These are phyloP conservation scores for Rhizomucor pusillus DNA, from an alignment of 371 early-diverging fungal species.

Conservation along the genomic window DNA sequence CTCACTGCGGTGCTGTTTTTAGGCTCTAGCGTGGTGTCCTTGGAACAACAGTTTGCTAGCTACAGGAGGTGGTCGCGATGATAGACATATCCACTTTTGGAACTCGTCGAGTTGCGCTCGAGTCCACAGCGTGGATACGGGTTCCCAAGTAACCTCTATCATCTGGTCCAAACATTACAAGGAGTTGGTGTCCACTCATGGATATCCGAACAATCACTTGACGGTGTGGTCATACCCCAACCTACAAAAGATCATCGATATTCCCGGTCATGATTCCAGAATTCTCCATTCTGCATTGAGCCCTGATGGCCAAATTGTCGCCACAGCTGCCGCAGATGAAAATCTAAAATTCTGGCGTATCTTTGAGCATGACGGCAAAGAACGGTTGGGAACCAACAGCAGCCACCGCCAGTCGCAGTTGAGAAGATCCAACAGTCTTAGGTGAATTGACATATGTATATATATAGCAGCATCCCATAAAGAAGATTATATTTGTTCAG, in stretches of 20 bases:
- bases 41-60: conserved; percentile 91
- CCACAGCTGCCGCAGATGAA: conserved; percentile 94
- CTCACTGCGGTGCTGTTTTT: too few species aligned
- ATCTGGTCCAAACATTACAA: conserved; percentile 89
- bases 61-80: conserved; percentile 95
- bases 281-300: conserved; percentile 89
- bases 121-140: conserved; percentile 72
- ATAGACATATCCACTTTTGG: conserved; percentile 95
- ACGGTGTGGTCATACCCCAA: conserved; percentile 90
- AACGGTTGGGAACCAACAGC: conserved; percentile 2
- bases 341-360: conserved; percentile 98
- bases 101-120: conserved; percentile 76
- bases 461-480: background rate
- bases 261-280: conserved; percentile 85
- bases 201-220: conserved; percentile 85
- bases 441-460: conserved; percentile 10
- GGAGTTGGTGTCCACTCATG: conserved; percentile 95
- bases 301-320: conserved; percentile 93
- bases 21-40: conserved; percentile 99
- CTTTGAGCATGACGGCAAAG: conserved; percentile 56
- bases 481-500: background rate
- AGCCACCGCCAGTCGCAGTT: conserved; percentile 5
- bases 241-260: conserved; percentile 73
- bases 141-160: conserved; percentile 95
- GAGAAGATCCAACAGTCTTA: conserved; percentile 17